Base-by-base conservation (phyloP, 1,284 basidiomycete genomes). In the Coniferiporia sulphurascens region DNA sequence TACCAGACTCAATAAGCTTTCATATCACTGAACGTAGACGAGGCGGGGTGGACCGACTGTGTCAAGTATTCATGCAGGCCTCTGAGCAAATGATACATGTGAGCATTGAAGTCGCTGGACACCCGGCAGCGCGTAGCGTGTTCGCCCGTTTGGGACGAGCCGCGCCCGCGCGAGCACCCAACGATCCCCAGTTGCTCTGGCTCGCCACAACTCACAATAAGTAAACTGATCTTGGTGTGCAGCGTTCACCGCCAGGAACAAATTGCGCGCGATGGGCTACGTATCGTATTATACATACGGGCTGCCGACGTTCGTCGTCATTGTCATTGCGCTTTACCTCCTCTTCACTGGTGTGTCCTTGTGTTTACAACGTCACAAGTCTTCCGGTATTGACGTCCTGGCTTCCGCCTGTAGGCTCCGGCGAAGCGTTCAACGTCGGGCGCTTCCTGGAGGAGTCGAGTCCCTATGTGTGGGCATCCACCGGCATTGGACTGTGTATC, bases 401-500 rank as follows among this genome's bases (percentile, higher is more conserved):
- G 36, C 57, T 32, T 61, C 44, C 48, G 52, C 17, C 51, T 57
- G n/a, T 70, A 93, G 91, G 84, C 67, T 92, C 90, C 46, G 91
- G 91, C 62, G 90, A 93, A 71, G 84, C 86, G 2, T 97, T 98
- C 85, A 93, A 97, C 72, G 85, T 93, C 64, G 95, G 94, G 52
- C 83, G 84, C 57, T 97, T 95, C 78, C 81, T 99, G 45, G 93
- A 95, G 70, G 91, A 98, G 76, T 88, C 93, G 12, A 93, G 87
- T 69, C 97, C 97, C 0, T 97, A 93, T 73, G 86, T 87, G 19
- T 98, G 94, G 94, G 95, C 91, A 0, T 82, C 93, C 62, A 82
- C 87, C 4, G 96, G 96, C 8, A 91, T 98, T 60, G 95, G 91
- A 38, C 78, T 98, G 48, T 97, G 94, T 70, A 94, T 98, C 62